Conservation (phyloP, 2,329 filamentous ascomycete species). For the Scedosporium boydii region DNA sequence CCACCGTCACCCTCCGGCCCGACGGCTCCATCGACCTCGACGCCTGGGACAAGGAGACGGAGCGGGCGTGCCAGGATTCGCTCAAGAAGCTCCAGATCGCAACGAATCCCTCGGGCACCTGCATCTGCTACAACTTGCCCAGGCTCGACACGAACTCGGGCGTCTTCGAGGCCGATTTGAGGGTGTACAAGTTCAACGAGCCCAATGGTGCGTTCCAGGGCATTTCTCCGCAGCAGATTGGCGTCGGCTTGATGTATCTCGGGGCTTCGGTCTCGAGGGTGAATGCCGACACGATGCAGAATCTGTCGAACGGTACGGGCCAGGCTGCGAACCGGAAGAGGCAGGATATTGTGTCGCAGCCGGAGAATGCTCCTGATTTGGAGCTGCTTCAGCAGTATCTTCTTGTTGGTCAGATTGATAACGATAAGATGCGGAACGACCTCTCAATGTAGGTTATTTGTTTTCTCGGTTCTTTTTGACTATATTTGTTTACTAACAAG, state of each 20-base stretch:
- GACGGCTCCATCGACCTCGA: slow-evolving; percentile 42
- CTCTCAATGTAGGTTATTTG: slow-evolving; percentile 49
- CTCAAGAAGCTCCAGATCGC: slow-evolving; percentile 46
- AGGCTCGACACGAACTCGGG: slow-evolving; percentile 58
- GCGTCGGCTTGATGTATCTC: slow-evolving; percentile 43
- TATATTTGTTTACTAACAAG: slow-evolving; percentile 11
- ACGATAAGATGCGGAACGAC: slow-evolving; percentile 38
- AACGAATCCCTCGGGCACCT: slow-evolving; percentile 66
- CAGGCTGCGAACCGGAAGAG: slow-evolving; percentile 11
- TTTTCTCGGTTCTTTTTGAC: neutral
- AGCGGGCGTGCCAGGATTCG: slow-evolving; percentile 47
- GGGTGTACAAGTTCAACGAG: slow-evolving; percentile 60
- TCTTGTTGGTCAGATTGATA: slow-evolving; percentile 61
- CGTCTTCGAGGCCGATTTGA: slow-evolving; percentile 66
- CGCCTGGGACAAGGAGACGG: slow-evolving; percentile 46
- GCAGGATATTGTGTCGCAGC: slow-evolving; percentile 13
- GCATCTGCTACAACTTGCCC: slow-evolving; percentile 75
- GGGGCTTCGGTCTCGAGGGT: slow-evolving; percentile 43
- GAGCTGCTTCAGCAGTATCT: slow-evolving; percentile 51
- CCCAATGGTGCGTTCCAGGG: slow-evolving; percentile 44
- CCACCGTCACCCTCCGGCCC: slow-evolving; percentile 23
- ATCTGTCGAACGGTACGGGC: neutral
- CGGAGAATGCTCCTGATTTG: slow-evolving; percentile 5
- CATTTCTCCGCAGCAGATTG: slow-evolving; percentile 41
- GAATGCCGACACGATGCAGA: slow-evolving; percentile 12